Percentiles rank a stretch among this genome's conserved stretches.
phyloP scores from a whole-genome alignment of 1,284 basidiomycete genomes.

The Cystobasidium slooffiae region DNA sequence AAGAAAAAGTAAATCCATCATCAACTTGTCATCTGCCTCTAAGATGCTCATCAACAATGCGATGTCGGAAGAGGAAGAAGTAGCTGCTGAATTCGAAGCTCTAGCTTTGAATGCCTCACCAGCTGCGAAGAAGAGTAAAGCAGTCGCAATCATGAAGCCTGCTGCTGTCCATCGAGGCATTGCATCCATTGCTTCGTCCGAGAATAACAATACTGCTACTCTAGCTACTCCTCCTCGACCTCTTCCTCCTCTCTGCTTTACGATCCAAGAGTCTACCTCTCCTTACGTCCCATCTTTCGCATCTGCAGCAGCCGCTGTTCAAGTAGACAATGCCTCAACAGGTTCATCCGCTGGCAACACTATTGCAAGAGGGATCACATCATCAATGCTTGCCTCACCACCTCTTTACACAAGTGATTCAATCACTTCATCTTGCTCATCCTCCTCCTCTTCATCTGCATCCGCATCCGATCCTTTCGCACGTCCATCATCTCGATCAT shows the following conservation, averaged over 20 bases:
- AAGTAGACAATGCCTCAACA: slow-evolving; percentile 18
- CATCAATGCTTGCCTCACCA: slow-evolving; percentile 38
- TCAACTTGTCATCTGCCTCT: too few species aligned
- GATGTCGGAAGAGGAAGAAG: neutral
- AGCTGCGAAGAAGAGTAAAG: slow-evolving; percentile 45
- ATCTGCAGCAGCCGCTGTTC: neutral
- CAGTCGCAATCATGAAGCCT: slow-evolving; percentile 45
- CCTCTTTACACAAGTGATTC: slow-evolving; percentile 8
- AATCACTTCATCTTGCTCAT: slow-evolving; percentile 41
- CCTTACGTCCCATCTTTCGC: slow-evolving; percentile 42
- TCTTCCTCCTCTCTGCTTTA: slow-evolving; percentile 27
- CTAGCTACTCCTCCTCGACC: slow-evolving; percentile 41
- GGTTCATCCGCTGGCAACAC: slow-evolving; percentile 22
- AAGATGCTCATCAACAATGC: too few species aligned
- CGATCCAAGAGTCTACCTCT: slow-evolving; percentile 46
- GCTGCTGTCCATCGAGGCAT: slow-evolving; percentile 46
- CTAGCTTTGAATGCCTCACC: slow-evolving; percentile 43
- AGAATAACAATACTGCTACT: neutral
- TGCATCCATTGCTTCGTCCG: slow-evolving; percentile 34
- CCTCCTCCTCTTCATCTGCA: slow-evolving; percentile 44
- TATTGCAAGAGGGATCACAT: slow-evolving; percentile 44
- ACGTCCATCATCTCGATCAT: slow-evolving; percentile 45
- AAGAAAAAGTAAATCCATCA: too few species aligned
- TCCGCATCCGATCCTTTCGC: slow-evolving; percentile 45
- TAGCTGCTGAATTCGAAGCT: slow-evolving; percentile 29